Base-by-base conservation (phyloP, 345 rosid genomes). In the Lepidium didymum region DNA sequence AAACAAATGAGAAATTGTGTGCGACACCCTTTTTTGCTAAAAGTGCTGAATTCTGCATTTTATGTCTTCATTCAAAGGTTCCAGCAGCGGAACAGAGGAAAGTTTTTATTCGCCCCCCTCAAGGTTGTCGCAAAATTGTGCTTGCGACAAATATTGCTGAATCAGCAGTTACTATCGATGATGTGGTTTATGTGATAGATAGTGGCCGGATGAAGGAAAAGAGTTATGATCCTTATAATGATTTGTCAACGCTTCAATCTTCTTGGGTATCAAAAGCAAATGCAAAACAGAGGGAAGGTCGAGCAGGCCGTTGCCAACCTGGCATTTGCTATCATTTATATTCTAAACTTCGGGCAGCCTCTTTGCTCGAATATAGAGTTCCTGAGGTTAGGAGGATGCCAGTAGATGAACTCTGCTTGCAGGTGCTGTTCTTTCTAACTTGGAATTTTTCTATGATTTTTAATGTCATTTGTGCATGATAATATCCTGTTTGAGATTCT, bases 181-280 rank as follows among this genome's bases (percentile, higher is more conserved):
- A 94, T 80, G 95, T 94, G 78, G 95, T 94, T 44, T 94, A 87
- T 83, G 99, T 94, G 60, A 84, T 94, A 76, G 97, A 94, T 72
- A 91, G 88, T 50, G 99, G 99, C 43, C 82, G 95, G 68, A 94
- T 94, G 97, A 94, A 94, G 76, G 92, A 94, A 80, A 91, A 94
- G 81, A 89, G 90, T 57, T 94, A 94, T 71, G 97, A 94, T 78
- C 99, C 99, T 58, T 86, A 83, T 76, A 81, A 78, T 58, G 82
- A 89, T 70, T 90, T 94, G 45, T 87, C 92, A 21, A 94, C 99
- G 29, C 95, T 94, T 68, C 96, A 86, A 57, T 82, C 96, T 67
- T 81, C 91, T 35, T 94, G 99, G 99, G 78, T 88, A 18, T 94
- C 99, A 15, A 94, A 91, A 79, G 99, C 99, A 71, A 94, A 87